Evolutionary conservation across 179 eudicot species (phyloP), one percentile per base, ranked within the genome.

Genomic region (Silene noctiflora): DNA sequence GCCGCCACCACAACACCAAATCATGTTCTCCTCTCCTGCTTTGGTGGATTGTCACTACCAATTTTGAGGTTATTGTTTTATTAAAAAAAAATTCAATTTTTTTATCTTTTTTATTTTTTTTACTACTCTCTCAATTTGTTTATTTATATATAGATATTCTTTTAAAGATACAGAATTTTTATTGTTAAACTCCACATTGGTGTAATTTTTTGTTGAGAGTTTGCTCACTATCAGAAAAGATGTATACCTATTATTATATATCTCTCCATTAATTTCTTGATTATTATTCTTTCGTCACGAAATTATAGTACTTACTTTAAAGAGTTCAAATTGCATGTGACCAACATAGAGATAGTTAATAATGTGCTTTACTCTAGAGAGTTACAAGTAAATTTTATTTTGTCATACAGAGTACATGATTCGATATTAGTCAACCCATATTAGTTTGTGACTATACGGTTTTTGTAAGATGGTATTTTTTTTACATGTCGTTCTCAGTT

Each of bases 21-120:
- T 83, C 46, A 81, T 81, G 66, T 83, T 83, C 56, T 74, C 84
- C 6, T 70, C 83, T 25, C 84, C 82, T 19, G 63, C 86, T 66
- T 81, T 85, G 77, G 86, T 83, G 81, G 86, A 81, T 82, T 86
- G 88, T 80, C 81, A 83, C 80, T 83, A 83, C 81, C 85, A 80
- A 78, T 64, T 58, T 72, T 31, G 75, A 72, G 60, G 74, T 46
- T 39, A 33, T 33, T n/a, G 13, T 4, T 24, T 51, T 51, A 46
- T 69, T 46, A 10, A 11, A 9, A 16, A 9, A 9, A 19, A 19
- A 3, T 69, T 6, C 13, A 13, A 8, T 35, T 29, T n/a, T n/a
- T n/a, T n/a, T n/a, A n/a, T n/a, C n/a, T n/a, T n/a, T n/a, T n/a
- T n/a, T 64, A 14, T 63, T 29, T 12, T 11, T 44, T 46, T 69